A percentile compares a stretch with the other conserved stretches of the same genome.
Conservation (phyloP, 106 monocot genomes). For the Platanthera guangdongensis region DNA sequence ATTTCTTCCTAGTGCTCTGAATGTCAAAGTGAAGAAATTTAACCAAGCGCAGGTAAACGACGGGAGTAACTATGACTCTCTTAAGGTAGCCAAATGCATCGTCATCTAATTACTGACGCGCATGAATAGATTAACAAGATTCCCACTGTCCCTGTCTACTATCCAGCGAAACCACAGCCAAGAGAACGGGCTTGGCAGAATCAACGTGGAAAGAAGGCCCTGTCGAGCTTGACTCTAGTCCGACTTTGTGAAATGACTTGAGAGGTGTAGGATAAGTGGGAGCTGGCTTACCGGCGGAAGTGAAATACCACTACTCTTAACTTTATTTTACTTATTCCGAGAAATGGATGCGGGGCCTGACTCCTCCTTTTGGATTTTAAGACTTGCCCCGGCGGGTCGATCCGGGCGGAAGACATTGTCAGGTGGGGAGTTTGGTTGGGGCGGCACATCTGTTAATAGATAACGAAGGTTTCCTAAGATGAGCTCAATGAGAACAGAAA, state of each 20-base stretch:
- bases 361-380: constrained; percentile 1
- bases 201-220: too few relatives aligned
- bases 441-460: constrained; percentile 87
- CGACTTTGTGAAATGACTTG: too few relatives aligned
- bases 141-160: constrained; percentile 9
- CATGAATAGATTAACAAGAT: constrained; percentile 23
- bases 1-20: too few relatives aligned
- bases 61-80: constrained; percentile 81
- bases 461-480: constrained; percentile 95
- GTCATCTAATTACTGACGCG: constrained; percentile 46
- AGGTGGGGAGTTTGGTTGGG: constrained; percentile 69
- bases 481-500: constrained; percentile 96
- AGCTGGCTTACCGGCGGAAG: too few relatives aligned
- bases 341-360: constrained; percentile 1
- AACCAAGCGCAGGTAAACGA: too few relatives aligned
- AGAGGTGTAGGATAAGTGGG: too few relatives aligned
- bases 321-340: too few relatives aligned
- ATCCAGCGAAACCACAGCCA: constrained; percentile 1
- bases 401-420: constrained; percentile 65
- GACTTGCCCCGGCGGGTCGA: constrained; percentile 10
- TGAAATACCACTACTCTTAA: too few relatives aligned
- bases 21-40: too few relatives aligned
- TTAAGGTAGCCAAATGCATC: constrained; percentile 83
- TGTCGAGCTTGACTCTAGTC: too few relatives aligned
- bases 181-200: too few relatives aligned